Evolutionary conservation across 768 basidiomycete species (phyloP).

Genomic region (Termitomyces sp.): DNA sequence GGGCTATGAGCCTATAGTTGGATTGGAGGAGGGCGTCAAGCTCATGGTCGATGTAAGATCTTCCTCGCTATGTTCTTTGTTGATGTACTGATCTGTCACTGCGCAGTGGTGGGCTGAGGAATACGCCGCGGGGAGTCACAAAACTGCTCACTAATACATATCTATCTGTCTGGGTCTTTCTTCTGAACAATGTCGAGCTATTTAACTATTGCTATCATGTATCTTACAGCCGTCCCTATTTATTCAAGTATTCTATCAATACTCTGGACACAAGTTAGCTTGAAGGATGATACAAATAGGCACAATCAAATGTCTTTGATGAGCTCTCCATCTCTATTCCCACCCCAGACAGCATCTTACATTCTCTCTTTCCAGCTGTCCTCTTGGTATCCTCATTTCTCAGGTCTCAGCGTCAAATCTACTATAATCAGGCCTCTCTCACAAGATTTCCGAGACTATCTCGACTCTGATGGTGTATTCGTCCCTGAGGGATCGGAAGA

Average conservation of each 20-base stretch:
- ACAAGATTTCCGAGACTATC: slow-evolving; percentile 61
- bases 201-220: slow-evolving; percentile 8
- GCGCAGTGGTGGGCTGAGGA: slow-evolving; percentile 47
- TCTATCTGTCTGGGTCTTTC: neutral
- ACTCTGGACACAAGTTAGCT: too few relatives aligned
- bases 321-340: slow-evolving; percentile 39
- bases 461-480: slow-evolving; percentile 82
- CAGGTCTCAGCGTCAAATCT: slow-evolving; percentile 62
- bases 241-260: too few relatives aligned
- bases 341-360: slow-evolving; percentile 43
- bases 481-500: slow-evolving; percentile 82
- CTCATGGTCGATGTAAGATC: slow-evolving; percentile 66
- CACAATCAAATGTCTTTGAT: slow-evolving; percentile 9
- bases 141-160: slow-evolving; percentile 30
- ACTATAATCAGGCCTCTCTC: slow-evolving; percentile 70
- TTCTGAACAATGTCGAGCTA: neutral
- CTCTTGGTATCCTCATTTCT: slow-evolving; percentile 77
- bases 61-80: neutral
- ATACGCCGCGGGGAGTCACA: slow-evolving; percentile 35
- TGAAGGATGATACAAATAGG: neutral
- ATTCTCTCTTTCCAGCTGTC: slow-evolving; percentile 79
- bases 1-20: slow-evolving; percentile 90
- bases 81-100: neutral
- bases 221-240: slow-evolving; percentile 3
- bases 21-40: slow-evolving; percentile 84